Evolutionary conservation across 352 stramenopile genomes (phyloP), one percentile per base, ranked within the genome.

Genomic region (Pythium volutum): DNA sequence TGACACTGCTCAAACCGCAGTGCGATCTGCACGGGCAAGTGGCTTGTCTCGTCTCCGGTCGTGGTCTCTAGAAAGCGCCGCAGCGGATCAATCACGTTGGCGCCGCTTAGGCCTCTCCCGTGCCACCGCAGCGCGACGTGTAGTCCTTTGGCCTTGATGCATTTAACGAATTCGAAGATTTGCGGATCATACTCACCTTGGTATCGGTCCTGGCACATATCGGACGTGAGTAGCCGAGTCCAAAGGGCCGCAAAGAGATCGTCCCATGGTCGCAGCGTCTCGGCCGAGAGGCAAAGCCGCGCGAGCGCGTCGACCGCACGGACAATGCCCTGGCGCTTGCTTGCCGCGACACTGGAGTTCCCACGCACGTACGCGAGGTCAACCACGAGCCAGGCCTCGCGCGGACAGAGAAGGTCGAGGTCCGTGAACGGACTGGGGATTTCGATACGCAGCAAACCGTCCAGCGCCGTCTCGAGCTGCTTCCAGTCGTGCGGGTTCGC

Each of bases 91-190:
- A 41, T 53, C 26, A 53, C 27, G 7, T 53, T 11, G 9, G 0
- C 4, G 8, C 22, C 4, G 1, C 16, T 16, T 2, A 53, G 12
- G 4, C 47, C 15, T 26, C 29, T 7, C 14, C 47, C 26, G 14
- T 53, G 47, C 47, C 47, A 53, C 14, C 47, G 47, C 16, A 53
- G 20, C 47, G 27, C 47, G 16, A 53, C 26, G 26, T 53, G 47
- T 27, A 29, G 20, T 23, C 47, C 47, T 7, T 53, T 36, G 18
- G 26, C 26, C 27, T 41, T 41, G 26, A 39, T 39, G 16, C 29
- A 53, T 2, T 25, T 23, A 15, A 41, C 26, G 14, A 25, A 23
- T 6, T 53, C 16, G 5, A 7, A 27, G 10, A 53, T 29, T 4
- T 29, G 10, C 0, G 15, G 23, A 9, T 51, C 47, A 3, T 18